Percentiles rank a stretch among this genome's conserved stretches.
These are phyloP conservation scores for Serendipita sp. DNA, from an alignment of 768 basidiomycete species.

Conservation along the genomic window DNA sequence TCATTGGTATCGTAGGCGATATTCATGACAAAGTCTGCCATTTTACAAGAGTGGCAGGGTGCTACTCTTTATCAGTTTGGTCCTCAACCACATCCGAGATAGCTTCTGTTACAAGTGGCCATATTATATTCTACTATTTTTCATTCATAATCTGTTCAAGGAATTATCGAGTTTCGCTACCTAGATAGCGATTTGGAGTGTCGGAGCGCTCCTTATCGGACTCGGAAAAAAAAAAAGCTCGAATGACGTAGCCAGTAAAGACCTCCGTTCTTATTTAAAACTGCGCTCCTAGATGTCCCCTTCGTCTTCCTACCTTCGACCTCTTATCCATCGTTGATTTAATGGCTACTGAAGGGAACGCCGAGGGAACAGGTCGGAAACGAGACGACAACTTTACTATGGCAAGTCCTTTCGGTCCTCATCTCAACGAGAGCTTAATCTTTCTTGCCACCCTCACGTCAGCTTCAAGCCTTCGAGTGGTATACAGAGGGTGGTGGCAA, in stretches of 20 bases:
- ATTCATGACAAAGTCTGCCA: neutral
- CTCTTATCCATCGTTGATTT: neutral
- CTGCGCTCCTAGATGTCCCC: neutral
- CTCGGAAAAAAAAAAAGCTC: too few species aligned
- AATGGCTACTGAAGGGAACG: conserved; percentile 8
- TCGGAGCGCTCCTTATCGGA: too few species aligned
- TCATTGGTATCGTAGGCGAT: neutral
- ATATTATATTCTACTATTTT: too few species aligned
- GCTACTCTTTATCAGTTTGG: too few species aligned
- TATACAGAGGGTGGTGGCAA: conserved; percentile 10
- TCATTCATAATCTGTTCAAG: too few species aligned
- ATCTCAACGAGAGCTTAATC: too few species aligned
- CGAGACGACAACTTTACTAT: conserved; percentile 6
- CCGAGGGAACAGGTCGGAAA: conserved; percentile 2
- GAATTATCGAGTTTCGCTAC: too few species aligned
- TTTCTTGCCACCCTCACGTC: neutral
- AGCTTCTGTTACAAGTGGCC: too few species aligned
- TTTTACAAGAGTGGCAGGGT: neutral
- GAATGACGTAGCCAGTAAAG: too few species aligned
- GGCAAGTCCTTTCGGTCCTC: neutral
- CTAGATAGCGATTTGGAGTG: too few species aligned
- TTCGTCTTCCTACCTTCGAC: neutral
- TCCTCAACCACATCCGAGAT: too few species aligned
- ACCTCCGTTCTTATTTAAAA: neutral
- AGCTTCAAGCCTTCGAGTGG: conserved; percentile 11